Conservation (phyloP, 129 eudicot species). For the Flaveria brownii region DNA sequence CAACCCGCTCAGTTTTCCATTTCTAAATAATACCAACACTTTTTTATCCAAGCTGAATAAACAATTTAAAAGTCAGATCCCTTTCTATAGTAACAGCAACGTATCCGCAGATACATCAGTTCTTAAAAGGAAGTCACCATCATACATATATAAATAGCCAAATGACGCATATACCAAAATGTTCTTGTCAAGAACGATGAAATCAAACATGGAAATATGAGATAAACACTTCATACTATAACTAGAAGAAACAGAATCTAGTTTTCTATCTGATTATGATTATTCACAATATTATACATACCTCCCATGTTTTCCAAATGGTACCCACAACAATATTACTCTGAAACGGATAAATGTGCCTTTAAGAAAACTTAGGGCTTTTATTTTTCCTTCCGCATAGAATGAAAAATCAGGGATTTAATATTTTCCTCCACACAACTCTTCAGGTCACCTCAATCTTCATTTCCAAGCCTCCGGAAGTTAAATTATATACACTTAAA, state of each 20-base stretch:
- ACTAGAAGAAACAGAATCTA: constrained; percentile 17
- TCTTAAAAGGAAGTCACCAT: constrained; percentile 11
- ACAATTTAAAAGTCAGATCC: neutral
- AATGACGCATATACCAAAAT: constrained; percentile 9
- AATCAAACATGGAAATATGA: constrained; percentile 10
- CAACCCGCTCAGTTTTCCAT: neutral
- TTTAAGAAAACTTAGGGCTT: constrained; percentile 14
- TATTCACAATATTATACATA: constrained; percentile 24
- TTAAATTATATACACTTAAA: neutral
- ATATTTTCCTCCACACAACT: neutral
- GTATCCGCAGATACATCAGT: constrained; percentile 12
- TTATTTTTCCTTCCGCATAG: neutral
- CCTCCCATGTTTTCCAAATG: constrained; percentile 37
- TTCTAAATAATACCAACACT: neutral
- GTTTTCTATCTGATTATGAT: constrained; percentile 11
- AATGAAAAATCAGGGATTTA: constrained; percentile 17
- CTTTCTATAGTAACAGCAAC: neutral
- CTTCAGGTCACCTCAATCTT: constrained; percentile 21
- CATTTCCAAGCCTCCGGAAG: constrained; percentile 22
- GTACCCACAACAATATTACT: constrained; percentile 3
- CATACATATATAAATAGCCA: neutral
- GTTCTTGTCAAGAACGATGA: constrained; percentile 6
- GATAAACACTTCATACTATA: constrained; percentile 15
- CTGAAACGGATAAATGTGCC: constrained; percentile 7
- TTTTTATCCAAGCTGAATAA: neutral